These are phyloP conservation scores for Paracamarosporium sp. DNA, from an alignment of 2,329 filamentous ascomycete species.

Conservation along the genomic window DNA sequence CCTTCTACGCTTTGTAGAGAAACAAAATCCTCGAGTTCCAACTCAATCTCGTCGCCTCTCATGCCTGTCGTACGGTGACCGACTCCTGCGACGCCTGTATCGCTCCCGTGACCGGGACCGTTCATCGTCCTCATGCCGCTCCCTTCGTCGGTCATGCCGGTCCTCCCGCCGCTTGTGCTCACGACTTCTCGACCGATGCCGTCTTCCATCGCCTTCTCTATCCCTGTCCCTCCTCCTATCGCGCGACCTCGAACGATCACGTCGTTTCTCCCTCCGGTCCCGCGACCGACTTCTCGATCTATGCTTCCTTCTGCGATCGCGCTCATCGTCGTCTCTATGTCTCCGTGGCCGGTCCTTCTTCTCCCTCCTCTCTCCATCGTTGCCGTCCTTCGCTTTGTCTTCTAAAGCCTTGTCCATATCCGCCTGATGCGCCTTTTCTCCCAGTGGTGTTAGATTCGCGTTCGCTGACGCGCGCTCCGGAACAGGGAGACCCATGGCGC, in stretches of 20 bases:
- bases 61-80: slow-evolving; percentile 22
- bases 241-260: slow-evolving; percentile 37
- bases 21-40: not conserved
- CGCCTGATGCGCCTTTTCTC: slow-evolving; percentile 55
- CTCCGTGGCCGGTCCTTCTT: slow-evolving; percentile 33
- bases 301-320: slow-evolving; percentile 30
- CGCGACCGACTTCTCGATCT: slow-evolving; percentile 35
- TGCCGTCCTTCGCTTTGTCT: slow-evolving; percentile 52
- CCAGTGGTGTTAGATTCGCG: slow-evolving; percentile 67
- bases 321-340: slow-evolving; percentile 31
- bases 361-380: slow-evolving; percentile 24
- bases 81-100: slow-evolving; percentile 34
- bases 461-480: slow-evolving; percentile 70
- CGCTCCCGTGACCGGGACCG: slow-evolving; percentile 30
- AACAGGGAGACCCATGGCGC: slow-evolving; percentile 79
- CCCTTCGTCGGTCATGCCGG: slow-evolving; percentile 26
- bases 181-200: slow-evolving; percentile 38
- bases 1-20: not conserved
- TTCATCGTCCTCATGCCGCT: slow-evolving; percentile 29
- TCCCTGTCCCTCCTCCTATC: slow-evolving; percentile 33
- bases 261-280: slow-evolving; percentile 36
- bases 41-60: slow-evolving; percentile 18
- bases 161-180: slow-evolving; percentile 34
- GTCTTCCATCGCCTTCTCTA: slow-evolving; percentile 36
- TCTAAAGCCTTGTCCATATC: slow-evolving; percentile 64